These are phyloP conservation scores for Rhodotorula sphaerocarpa DNA, from an alignment of 768 basidiomycete genomes.

Conservation along the genomic window DNA sequence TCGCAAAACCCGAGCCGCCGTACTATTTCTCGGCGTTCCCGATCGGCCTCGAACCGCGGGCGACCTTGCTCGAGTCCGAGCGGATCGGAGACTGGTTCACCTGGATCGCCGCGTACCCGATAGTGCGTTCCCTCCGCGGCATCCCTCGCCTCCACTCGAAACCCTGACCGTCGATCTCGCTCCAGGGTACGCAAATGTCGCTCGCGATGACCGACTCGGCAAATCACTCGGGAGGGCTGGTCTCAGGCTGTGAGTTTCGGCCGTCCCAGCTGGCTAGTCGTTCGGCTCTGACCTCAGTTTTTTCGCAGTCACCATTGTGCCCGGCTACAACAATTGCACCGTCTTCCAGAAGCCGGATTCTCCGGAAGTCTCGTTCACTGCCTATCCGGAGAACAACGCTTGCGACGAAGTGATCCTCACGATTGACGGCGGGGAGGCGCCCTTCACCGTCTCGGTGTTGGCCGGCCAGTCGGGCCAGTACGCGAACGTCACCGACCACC, in stretches of 20 bases:
- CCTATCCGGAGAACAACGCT: conserved; percentile 1
- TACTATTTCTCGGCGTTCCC: conserved; percentile 17
- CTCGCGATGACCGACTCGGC: conserved; percentile 30
- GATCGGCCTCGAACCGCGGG: background rate
- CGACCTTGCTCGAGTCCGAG: background rate
- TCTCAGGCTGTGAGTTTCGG: conserved; percentile 18
- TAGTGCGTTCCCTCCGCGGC: background rate
- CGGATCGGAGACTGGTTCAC: background rate
- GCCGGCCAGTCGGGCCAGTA: conserved; percentile 8
- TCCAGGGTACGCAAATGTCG: conserved; percentile 16
- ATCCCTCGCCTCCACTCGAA: too few relatives aligned
- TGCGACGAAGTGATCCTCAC: conserved; percentile 25
- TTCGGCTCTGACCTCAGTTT: background rate
- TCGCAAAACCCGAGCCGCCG: background rate
- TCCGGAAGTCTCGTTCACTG: background rate
- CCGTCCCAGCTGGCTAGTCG: background rate
- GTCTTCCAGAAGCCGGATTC: too few relatives aligned
- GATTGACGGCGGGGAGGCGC: conserved; percentile 9
- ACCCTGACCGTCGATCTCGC: background rate
- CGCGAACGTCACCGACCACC: conserved; percentile 18
- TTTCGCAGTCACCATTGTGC: conserved; percentile 12
- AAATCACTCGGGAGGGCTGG: conserved; percentile 20
- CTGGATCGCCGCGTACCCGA: background rate
- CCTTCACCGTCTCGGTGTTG: conserved; percentile 19
- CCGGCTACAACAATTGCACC: conserved; percentile 16